phyloP scores from a whole-genome alignment of 768 basidiomycete genomes.

The Mycena pura region DNA sequence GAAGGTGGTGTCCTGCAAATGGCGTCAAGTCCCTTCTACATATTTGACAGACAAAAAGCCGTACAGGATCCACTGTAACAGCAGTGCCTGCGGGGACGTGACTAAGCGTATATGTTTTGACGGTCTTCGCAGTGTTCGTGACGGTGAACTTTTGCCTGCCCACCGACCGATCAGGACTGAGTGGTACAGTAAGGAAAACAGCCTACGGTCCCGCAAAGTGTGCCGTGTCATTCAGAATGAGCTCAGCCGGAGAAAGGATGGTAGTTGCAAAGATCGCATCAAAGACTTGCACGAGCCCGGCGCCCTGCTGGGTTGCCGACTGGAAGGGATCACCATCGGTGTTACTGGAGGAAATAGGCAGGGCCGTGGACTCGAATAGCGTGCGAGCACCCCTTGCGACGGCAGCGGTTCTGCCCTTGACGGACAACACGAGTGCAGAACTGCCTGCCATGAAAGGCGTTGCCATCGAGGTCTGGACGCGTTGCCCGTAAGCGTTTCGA shows the following conservation, averaged over 20 bases:
- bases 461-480: slow-evolving; percentile 46
- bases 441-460: slow-evolving; percentile 55
- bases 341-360: slow-evolving; percentile 48
- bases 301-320: slow-evolving; percentile 60
- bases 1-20: slow-evolving; percentile 46
- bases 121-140: slow-evolving; percentile 51
- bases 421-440: slow-evolving; percentile 50
- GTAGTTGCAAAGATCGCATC: slow-evolving; percentile 61
- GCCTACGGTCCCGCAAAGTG: slow-evolving; percentile 54
- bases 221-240: slow-evolving; percentile 71
- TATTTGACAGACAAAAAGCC: background rate
- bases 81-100: slow-evolving; percentile 68
- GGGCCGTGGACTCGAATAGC: slow-evolving; percentile 53
- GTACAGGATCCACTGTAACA: slow-evolving; percentile 19
- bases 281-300: slow-evolving; percentile 63
- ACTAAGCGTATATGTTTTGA: slow-evolving; percentile 52
- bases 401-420: slow-evolving; percentile 41
- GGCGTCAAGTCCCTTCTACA: background rate
- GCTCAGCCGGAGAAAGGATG: slow-evolving; percentile 59
- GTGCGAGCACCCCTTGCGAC: slow-evolving; percentile 37
- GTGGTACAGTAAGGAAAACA: slow-evolving; percentile 7
- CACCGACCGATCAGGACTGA: background rate
- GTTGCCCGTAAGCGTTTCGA: background rate
- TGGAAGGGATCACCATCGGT: slow-evolving; percentile 58
- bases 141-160: slow-evolving; percentile 57